Evolutionary conservation across 169 alveolate genomes (phyloP), one percentile per base, ranked within the genome.

Genomic region (Plasmodium blacklocki): DNA sequence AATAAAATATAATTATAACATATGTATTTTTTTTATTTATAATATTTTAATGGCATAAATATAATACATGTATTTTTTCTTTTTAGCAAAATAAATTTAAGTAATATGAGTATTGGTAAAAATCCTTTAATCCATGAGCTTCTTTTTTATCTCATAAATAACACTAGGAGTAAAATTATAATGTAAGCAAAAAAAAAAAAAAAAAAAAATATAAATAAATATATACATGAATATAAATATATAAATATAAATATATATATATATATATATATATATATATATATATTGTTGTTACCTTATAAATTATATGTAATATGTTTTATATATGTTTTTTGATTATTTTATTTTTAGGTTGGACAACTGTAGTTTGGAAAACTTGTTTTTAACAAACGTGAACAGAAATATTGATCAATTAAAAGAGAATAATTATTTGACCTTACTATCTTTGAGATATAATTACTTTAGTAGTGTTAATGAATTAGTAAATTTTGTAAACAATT

Each of bases 41-140:
- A 62, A 19, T 19, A 29, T 6, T 3, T 19, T 19, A 19, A 18
- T 23, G 15, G n/a, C 0, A 23, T 15, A 12, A 8, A 64, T 9
- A 64, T 11, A 64, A 64, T 23, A 12, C 15, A 21, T 63, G 12
- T 73, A 21, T 58, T 26, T 68, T 52, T 45, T 43, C n/a, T 58
- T 83, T 60, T 83, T 49, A 83, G 91, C 72, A 83, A 83, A 68
- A 39, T 83, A 39, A 58, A 68, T 72, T 63, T 83, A 58, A 68
- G 74, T 68, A 47, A 26, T 70, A 12, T 83, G 73, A 67, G 59
- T 12, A 68, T 83, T 45, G 91, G 91, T 15, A 11, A 43, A 47
- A 43, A 54, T 49, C 66, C 85, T 15, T 67, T 29, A 8, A 21
- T 43, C n/a, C 52, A 29, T 68, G 73, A 83, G 59, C 58, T 83